Evolutionary conservation across 306 rosid species (phyloP).

Genomic region (Myrica gale): DNA sequence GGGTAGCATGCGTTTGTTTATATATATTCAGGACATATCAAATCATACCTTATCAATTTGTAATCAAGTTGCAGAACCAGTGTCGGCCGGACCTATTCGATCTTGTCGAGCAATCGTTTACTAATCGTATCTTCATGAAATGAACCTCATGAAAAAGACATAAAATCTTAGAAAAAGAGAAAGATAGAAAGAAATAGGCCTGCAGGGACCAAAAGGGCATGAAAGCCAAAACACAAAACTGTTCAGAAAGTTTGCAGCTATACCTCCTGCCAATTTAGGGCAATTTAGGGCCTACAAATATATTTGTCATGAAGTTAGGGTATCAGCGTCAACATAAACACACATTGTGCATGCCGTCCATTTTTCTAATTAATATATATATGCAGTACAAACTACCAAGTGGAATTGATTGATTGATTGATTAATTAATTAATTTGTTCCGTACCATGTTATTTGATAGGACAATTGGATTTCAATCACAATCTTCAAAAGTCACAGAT

Average conservation of each 20-base stretch:
- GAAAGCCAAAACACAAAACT: background rate
- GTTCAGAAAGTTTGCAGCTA: background rate
- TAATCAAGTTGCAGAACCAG: constrained; percentile 13
- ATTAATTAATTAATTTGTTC: background rate
- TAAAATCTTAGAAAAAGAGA: background rate
- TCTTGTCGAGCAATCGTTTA: constrained; percentile 10
- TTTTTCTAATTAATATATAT: no score
- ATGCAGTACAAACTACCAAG: background rate
- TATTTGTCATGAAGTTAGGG: background rate
- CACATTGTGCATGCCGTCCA: background rate
- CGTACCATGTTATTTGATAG: background rate
- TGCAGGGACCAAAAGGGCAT: background rate
- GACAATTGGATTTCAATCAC: background rate
- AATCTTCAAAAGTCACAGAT: background rate
- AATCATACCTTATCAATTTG: constrained; percentile 34
- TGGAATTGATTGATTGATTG: background rate
- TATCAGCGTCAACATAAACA: background rate
- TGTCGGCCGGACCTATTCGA: constrained; percentile 14
- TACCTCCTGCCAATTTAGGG: no score
- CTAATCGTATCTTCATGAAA: constrained; percentile 11
- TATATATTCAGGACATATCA: constrained; percentile 31
- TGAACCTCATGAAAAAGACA: constrained; percentile 3
- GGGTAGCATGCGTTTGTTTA: background rate
- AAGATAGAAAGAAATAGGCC: background rate
- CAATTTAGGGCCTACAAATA: background rate